phyloP scores from a whole-genome alignment of 306 rosid species.

The Ziziphus jujuba region DNA sequence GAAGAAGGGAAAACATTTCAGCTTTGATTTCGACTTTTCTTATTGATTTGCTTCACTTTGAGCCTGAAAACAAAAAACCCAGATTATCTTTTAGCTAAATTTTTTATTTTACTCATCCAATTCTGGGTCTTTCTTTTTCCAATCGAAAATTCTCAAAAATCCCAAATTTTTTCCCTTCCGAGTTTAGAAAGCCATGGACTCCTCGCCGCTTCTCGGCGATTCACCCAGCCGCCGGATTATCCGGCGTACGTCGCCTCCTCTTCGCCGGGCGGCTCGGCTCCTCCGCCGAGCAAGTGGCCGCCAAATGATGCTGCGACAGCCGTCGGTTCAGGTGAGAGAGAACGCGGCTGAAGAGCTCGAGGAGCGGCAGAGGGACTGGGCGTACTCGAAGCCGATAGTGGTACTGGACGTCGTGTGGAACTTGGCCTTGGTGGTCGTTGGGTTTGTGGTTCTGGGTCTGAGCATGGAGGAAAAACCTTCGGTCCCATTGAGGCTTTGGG shows the following conservation, averaged over 20 bases:
- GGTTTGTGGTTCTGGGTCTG: constrained; percentile 43
- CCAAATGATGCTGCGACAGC: constrained; percentile 76
- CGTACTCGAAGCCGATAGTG: constrained; percentile 64
- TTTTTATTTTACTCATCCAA: too few relatives aligned
- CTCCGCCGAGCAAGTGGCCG: constrained; percentile 67
- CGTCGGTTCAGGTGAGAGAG: constrained; percentile 72
- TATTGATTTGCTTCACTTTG: too few relatives aligned
- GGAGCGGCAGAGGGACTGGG: constrained; percentile 79
- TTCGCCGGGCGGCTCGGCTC: constrained; percentile 51
- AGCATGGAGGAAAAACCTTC: constrained; percentile 58
- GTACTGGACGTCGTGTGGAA: constrained; percentile 70
- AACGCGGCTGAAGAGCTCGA: constrained; percentile 83
- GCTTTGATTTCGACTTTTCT: too few relatives aligned
- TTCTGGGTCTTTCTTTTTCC: too few relatives aligned
- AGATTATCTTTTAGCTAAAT: too few relatives aligned
- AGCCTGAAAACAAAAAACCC: too few relatives aligned
- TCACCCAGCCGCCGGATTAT: constrained; percentile 53
- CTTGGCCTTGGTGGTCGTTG: constrained; percentile 47
- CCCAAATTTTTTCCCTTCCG: too few relatives aligned
- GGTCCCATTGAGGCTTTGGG: constrained; percentile 80
- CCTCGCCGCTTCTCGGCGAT: constrained; percentile 52
- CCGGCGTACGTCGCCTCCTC: constrained; percentile 43
- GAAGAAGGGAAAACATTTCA: too few relatives aligned
- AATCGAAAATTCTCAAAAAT: too few relatives aligned
- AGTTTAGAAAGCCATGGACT: constrained; percentile 36